Evolutionary conservation across 2,329 filamentous ascomycete species (phyloP).

Genomic region (Botryotinia narcissicola): DNA sequence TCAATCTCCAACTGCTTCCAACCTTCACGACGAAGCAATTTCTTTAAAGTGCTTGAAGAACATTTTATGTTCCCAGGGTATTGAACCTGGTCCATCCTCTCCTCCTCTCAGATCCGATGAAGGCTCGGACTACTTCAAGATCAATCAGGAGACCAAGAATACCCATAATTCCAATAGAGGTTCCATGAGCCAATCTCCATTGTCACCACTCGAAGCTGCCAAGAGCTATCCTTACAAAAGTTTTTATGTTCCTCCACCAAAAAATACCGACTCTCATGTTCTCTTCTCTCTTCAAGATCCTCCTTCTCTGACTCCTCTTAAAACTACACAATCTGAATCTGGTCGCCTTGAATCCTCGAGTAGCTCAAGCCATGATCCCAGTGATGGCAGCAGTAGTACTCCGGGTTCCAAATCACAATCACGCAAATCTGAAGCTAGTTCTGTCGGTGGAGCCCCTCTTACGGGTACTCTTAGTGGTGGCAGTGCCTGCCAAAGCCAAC

Average conservation of each 20-base stretch:
- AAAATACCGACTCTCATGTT: not conserved
- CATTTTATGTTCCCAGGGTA: not conserved
- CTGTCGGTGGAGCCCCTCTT: not conserved
- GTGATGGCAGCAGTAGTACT: not conserved
- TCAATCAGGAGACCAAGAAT: not conserved
- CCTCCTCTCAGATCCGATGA: not conserved
- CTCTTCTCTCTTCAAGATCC: conserved; percentile 5
- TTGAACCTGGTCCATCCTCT: not conserved
- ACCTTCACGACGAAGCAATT: not conserved
- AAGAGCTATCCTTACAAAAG: not conserved
- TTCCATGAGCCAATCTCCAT: not conserved
- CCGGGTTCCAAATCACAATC: not conserved
- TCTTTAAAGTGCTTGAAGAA: not conserved
- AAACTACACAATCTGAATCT: not conserved
- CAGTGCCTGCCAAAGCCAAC: not conserved
- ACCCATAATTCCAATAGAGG: not conserved
- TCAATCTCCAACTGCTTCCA: not conserved
- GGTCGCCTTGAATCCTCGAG: not conserved
- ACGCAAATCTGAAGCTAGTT: not conserved
- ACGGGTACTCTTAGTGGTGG: not conserved
- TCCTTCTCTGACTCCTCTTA: not conserved
- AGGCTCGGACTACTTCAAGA: not conserved
- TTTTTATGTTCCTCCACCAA: not conserved
- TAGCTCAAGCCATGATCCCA: not conserved
- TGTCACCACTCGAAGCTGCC: not conserved